Evolutionary conservation across 2,329 filamentous ascomycete species (phyloP), one percentile per base, ranked within the genome.

Genomic region (Pseudogymnoascus sp.): DNA sequence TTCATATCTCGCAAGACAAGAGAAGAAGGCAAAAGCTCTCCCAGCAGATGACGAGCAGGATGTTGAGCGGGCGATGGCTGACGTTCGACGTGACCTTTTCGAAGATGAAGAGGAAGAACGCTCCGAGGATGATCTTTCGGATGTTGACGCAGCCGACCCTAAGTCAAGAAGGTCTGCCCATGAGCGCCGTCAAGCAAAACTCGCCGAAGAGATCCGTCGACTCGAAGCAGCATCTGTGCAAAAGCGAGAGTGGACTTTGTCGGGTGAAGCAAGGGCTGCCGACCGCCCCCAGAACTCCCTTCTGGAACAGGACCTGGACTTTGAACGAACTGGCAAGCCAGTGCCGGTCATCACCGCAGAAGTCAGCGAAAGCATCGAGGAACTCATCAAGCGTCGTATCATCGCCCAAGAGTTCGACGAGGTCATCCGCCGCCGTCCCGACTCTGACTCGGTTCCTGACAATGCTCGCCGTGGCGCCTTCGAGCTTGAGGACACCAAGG

Each of bases 281-380:
- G 91, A 95, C 69, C 85, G 95, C 37, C 95, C 95, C 0, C 75
- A 92, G 63, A 98, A 99, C 79, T 97, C 93, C 0, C 83, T 99
- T 2, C 85, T 99, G 1, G 93, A 98, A 73, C 87, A 98, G 77
- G 92, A 98, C 71, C 83, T 99, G 25, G 93, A 98, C 69, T 99
- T 98, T 73, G 95, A 99, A 77, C 87, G 96, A 71, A 86, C 91
- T 21, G 95, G 95, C 72, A 99, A 98, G 75, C 93, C 95, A 0
- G 89, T 98, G 0, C 92, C 93, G 1, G 90, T 98, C 66, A 92
- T 97, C 74, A 98, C 95, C 0, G 88, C 90, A 45, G 93, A 97
- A 75, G 83, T 96, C 43, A 96, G 87, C 63, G 93, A 97, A 75
- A 87, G 88, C 70, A 96, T 99, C 64, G 95, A 99, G 77, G 89